These are phyloP conservation scores for Persicaria tinctoria DNA, from an alignment of 148 eudicot species.

Conservation along the genomic window DNA sequence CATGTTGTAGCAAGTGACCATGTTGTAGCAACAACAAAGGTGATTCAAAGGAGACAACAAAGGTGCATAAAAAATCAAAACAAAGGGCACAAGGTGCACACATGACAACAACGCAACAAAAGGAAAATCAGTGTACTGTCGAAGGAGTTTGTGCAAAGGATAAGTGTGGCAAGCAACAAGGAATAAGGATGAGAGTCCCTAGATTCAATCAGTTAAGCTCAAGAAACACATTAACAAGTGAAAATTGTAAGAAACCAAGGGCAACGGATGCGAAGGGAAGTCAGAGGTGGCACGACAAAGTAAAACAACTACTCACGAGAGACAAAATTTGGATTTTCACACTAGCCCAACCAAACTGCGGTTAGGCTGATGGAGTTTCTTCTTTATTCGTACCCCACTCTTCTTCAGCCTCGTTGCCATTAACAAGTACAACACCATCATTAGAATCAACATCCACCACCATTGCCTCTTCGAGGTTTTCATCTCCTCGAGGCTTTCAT, in stretches of 20 bases:
- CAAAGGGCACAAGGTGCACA: too few species aligned
- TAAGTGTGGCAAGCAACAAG: too few species aligned
- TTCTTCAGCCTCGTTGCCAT: constrained; percentile 91
- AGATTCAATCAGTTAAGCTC: background rate
- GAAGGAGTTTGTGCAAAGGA: too few species aligned
- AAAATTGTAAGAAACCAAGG: background rate
- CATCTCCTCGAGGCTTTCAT: too few species aligned
- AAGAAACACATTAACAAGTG: background rate
- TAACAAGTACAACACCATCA: constrained; percentile 90
- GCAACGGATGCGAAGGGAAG: background rate
- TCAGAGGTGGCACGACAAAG: constrained; percentile 42
- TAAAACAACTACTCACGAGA: constrained; percentile 90
- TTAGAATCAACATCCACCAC: constrained; percentile 95
- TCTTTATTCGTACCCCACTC: constrained; percentile 97
- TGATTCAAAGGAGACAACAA: too few species aligned
- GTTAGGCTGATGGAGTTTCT: constrained; percentile 91
- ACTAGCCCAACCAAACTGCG: constrained; percentile 86
- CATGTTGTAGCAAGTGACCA: too few species aligned
- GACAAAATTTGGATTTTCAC: constrained; percentile 84
- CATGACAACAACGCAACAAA: too few species aligned
- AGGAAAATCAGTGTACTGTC: too few species aligned
- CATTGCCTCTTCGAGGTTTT: constrained; percentile 75
- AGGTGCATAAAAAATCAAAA: too few species aligned
- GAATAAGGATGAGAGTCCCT: too few species aligned
- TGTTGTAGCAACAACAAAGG: too few species aligned